Conservation (phyloP, 169 alveolate genomes). For the Eimeria necatrix region DNA sequence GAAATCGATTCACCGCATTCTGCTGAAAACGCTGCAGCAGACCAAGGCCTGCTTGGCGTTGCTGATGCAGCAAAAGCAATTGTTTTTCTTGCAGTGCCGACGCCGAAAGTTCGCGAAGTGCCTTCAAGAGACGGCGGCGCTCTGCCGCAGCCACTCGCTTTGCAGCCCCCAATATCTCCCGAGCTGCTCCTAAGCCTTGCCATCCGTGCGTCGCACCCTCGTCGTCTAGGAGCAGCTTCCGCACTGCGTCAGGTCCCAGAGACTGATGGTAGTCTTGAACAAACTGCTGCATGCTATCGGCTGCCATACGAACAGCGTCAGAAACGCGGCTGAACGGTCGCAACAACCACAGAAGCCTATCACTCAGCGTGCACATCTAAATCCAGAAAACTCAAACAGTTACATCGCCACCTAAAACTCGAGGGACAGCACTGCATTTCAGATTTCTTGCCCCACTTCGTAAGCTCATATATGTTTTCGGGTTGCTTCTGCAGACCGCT, state of each 20-base stretch:
- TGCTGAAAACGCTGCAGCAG: conserved; percentile 42
- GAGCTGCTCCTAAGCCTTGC: conserved; percentile 13
- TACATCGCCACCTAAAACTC: too few species aligned
- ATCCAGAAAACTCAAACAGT: too few species aligned
- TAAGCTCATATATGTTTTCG: background rate
- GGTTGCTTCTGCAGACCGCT: background rate
- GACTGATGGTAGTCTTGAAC: background rate
- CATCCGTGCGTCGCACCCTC: background rate
- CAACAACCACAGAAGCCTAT: too few species aligned
- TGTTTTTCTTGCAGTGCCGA: conserved; percentile 43
- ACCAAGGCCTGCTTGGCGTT: conserved; percentile 42
- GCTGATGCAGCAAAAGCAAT: conserved; percentile 44
- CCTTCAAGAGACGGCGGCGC: conserved; percentile 28
- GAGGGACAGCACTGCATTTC: background rate
- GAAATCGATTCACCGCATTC: background rate
- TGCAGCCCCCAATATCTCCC: conserved; percentile 22
- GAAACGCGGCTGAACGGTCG: background rate
- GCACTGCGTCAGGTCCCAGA: conserved; percentile 3
- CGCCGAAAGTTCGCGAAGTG: conserved; percentile 22
- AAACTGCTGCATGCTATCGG: conserved; percentile 9
- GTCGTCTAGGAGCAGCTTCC: conserved; percentile 13
- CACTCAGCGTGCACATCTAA: too few species aligned
- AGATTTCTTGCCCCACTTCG: background rate
- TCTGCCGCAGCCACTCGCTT: conserved; percentile 31
- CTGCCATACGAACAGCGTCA: background rate